Evolutionary conservation across 805 yeast species (phyloP).

Genomic region (Millerozyma miso): DNA sequence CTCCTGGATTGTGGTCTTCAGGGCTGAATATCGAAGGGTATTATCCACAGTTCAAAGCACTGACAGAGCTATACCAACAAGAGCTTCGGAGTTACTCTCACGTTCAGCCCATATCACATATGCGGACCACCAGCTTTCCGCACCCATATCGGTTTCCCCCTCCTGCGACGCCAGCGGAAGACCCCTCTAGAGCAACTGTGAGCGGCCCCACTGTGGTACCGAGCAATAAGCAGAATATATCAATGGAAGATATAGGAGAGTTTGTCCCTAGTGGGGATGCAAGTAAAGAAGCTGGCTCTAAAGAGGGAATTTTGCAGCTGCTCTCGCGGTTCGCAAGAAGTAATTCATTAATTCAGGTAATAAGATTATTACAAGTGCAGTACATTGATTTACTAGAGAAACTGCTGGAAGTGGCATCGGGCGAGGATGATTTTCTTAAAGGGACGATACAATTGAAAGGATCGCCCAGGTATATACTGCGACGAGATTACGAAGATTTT

Average conservation of each 20-base stretch:
- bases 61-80: neutral
- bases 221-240: neutral
- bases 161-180: neutral
- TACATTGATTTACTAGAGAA: neutral
- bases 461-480: neutral
- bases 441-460: neutral
- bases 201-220: neutral
- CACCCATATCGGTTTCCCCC: neutral
- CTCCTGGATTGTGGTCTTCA: neutral
- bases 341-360: neutral
- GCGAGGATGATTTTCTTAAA: neutral
- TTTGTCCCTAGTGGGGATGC: neutral
- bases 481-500: neutral
- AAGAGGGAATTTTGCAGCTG: neutral
- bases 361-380: neutral
- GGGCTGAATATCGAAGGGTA: neutral
- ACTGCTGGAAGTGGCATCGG: neutral
- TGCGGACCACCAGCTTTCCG: neutral
- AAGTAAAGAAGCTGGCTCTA: neutral
- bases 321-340: neutral
- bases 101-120: neutral
- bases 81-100: neutral
- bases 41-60: neutral
- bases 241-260: neutral
- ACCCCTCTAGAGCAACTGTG: neutral